A percentile compares a stretch with the other conserved stretches of the same genome.
Conservation (phyloP, 202 grass and related monocot genomes). For the Zizania palustris region DNA sequence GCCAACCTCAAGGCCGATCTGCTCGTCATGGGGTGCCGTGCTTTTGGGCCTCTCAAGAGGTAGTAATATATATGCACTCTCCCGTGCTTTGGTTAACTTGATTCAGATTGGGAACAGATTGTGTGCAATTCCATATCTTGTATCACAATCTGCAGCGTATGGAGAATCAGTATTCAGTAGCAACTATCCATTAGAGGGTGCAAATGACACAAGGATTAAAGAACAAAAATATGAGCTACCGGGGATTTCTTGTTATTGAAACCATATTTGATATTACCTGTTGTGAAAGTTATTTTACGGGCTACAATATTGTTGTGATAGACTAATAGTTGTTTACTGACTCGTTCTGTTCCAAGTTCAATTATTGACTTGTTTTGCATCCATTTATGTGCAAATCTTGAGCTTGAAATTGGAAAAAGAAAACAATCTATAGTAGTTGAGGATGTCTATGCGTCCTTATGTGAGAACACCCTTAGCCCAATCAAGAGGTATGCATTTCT, state of each 20-base stretch:
- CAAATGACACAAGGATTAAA: not conserved
- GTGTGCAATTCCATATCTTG: not conserved
- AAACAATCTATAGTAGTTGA: not conserved
- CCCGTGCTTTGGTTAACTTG: conserved; percentile 9
- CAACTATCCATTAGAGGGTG: conserved; percentile 5
- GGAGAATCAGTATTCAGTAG: not conserved
- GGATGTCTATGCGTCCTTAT: not conserved
- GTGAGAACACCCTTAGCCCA: too few relatives aligned
- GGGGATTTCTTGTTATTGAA: not conserved
- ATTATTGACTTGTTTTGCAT: not conserved
- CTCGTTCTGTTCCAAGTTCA: not conserved
- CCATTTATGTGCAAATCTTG: not conserved
- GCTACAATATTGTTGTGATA: not conserved
- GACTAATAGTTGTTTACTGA: not conserved
- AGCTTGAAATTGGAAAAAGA: not conserved
- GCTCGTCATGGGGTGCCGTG: conserved; percentile 88
- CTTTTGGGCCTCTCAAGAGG: conserved; percentile 81
- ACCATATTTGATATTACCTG: not conserved
- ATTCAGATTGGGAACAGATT: not conserved
- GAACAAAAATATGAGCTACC: not conserved
- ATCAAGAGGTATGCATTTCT: too few relatives aligned
- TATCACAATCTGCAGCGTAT: not conserved
- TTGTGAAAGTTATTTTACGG: not conserved
- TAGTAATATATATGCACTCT: conserved; percentile 29
- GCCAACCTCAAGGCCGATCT: conserved; percentile 75